Evolutionary conservation across 177 flowering plant genomes (phyloP).

Genomic region (Telopea speciosissima): DNA sequence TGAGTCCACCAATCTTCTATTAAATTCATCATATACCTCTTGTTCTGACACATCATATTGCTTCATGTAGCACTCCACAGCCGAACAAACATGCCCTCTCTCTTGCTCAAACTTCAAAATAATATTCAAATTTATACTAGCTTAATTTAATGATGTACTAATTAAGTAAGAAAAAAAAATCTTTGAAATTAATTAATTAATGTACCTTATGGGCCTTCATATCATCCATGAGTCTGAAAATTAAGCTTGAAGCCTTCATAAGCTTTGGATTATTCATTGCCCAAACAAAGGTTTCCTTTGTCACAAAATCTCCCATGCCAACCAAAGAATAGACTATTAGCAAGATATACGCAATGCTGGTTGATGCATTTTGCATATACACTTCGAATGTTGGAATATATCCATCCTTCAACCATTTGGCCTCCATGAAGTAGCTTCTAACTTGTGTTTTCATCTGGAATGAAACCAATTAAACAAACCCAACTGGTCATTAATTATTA

Average conservation of each 20-base stretch:
- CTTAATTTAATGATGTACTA: too few species aligned
- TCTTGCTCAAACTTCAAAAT: too few species aligned
- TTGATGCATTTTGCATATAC: background rate
- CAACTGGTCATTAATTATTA: too few species aligned
- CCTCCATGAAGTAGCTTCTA: constrained; percentile 18
- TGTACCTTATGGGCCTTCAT: constrained; percentile 32
- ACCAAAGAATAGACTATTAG: constrained; percentile 8
- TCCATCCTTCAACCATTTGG: constrained; percentile 18
- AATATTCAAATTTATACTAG: constrained; percentile 16
- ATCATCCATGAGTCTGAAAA: constrained; percentile 34
- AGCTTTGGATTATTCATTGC: constrained; percentile 9
- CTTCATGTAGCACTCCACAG: constrained; percentile 18
- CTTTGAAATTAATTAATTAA: too few species aligned
- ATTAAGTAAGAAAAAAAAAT: background rate
- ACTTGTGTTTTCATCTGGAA: constrained; percentile 16
- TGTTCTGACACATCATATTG: constrained; percentile 20
- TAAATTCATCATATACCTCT: constrained; percentile 16
- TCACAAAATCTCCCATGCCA: constrained; percentile 10
- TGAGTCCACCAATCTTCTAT: constrained; percentile 15
- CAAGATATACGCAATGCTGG: background rate
- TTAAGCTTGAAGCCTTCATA: constrained; percentile 15
- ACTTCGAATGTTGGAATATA: too few species aligned
- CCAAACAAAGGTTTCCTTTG: constrained; percentile 33
- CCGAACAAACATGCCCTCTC: too few species aligned
- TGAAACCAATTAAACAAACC: background rate